These are phyloP conservation scores for Fusarium fracticaudum DNA, from an alignment of 2,329 filamentous ascomycete species.

Conservation along the genomic window DNA sequence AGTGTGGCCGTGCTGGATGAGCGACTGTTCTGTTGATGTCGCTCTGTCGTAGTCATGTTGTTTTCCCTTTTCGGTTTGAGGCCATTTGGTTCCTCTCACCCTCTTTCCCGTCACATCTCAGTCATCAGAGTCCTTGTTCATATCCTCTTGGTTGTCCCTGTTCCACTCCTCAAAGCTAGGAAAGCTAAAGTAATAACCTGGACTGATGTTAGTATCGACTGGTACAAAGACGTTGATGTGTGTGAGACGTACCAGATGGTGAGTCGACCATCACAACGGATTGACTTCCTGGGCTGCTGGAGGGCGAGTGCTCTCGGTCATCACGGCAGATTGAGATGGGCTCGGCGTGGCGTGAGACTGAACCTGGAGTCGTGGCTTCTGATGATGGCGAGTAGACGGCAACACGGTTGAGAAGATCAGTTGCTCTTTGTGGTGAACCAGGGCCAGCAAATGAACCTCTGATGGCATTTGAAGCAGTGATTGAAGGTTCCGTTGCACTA, in stretches of 20 bases:
- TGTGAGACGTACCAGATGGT: constrained; percentile 38
- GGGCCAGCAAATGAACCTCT: constrained; percentile 61
- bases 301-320: constrained; percentile 31
- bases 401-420: constrained; percentile 64
- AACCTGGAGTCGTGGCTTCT: constrained; percentile 30
- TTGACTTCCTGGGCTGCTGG: constrained; percentile 37
- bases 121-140: constrained; percentile 40
- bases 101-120: constrained; percentile 27
- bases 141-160: constrained; percentile 46
- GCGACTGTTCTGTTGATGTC: constrained; percentile 13
- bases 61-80: constrained; percentile 29
- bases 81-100: constrained; percentile 27
- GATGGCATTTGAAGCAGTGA: constrained; percentile 65
- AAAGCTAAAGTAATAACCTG: constrained; percentile 74
- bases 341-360: constrained; percentile 34
- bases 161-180: constrained; percentile 77
- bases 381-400: constrained; percentile 55
- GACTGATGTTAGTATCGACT: constrained; percentile 49
- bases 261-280: constrained; percentile 40
- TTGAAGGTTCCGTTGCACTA: constrained; percentile 65
- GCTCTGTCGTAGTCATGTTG: constrained; percentile 21
- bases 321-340: constrained; percentile 39
- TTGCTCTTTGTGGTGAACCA: constrained; percentile 60
- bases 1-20: constrained; percentile 13
- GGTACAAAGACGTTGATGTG: not conserved